Base-by-base conservation (phyloP, 108 stramenopile genomes). In the Nitzschia sp. region DNA sequence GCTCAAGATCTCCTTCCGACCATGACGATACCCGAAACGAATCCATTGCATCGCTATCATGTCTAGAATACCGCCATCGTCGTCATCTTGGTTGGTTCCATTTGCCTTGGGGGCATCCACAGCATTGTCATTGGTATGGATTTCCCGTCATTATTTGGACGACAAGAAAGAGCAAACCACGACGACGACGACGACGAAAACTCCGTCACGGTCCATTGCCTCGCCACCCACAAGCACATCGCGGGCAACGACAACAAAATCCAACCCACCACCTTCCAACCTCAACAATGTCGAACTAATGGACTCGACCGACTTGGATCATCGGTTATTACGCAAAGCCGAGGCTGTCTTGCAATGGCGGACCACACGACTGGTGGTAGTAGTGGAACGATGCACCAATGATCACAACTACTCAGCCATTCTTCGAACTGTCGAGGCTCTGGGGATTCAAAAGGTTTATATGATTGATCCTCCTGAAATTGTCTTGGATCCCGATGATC, bases 321-420 rank as follows among this genome's bases (percentile, higher is more conserved):
- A 83, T 46, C 86, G 93, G n/a, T 80, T 91, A 78, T 74, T 94
- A 46, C 86, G 90, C 2, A 94, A 94, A 58, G 90, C 90, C 8
- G 93, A 94, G 71, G 89, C 87, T 24, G 93, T 91, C 8, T 80
- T 94, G 49, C 76, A 78, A 60, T 83, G 78, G 67, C 70, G 93
- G 48, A 94, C 90, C 15, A 83, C 83, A 8, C 75, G 93, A n/a
- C 67, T 94, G 9, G 77, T 86, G 9, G 64, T 94, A 28, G 88
- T 94, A 1, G 73, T 94, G 0, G 93, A 94, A 64, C 72, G 90
- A 31, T 94, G 93, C 59, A 91, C 90, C 18, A 94, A 90, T 64
- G 93, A 94, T 80, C 86, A 89, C 70, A 94, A 94, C 68, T 94
- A 94, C 72, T 74, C 67, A 9, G 82, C 85, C 19, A 86, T 85